phyloP scores from a whole-genome alignment of 306 rosid species.

The Astragalus membranaceus region DNA sequence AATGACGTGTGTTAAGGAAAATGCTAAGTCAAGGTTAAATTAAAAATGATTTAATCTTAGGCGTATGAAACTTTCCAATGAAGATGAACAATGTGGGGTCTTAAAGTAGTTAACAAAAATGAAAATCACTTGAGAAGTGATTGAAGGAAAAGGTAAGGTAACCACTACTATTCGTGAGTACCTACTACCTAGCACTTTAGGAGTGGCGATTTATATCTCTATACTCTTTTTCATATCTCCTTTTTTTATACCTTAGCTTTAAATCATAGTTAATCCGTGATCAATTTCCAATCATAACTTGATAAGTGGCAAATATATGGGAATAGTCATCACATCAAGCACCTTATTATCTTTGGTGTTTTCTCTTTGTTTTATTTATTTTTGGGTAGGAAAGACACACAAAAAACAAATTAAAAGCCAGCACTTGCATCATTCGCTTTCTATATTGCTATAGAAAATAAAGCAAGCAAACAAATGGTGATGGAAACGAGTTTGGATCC shows the following conservation, averaged over 20 bases:
- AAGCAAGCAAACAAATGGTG: neutral
- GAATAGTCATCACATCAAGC: conserved; percentile 1
- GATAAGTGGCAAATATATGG: conserved; percentile 12
- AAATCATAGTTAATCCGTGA: conserved; percentile 25
- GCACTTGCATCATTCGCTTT: neutral
- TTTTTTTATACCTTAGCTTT: conserved; percentile 8
- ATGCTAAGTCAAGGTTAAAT: neutral
- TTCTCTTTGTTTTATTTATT: neutral
- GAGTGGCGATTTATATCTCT: neutral
- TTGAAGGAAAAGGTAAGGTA: neutral
- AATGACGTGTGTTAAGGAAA: conserved; percentile 9
- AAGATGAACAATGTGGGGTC: conserved; percentile 12
- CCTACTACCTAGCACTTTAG: neutral
- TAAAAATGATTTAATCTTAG: neutral
- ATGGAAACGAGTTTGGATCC: no score
- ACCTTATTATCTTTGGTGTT: neutral
- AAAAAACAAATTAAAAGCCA: conserved; percentile 8
- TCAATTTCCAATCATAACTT: conserved; percentile 19
- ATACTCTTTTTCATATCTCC: neutral
- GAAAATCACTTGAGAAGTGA: neutral
- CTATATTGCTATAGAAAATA: neutral
- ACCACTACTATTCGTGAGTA: conserved; percentile 5
- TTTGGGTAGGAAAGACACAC: neutral
- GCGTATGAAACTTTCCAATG: conserved; percentile 16
- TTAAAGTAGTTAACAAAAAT: conserved; percentile 21